These are phyloP conservation scores for Russula brevipes DNA, from an alignment of 768 basidiomycete genomes.

Conservation along the genomic window DNA sequence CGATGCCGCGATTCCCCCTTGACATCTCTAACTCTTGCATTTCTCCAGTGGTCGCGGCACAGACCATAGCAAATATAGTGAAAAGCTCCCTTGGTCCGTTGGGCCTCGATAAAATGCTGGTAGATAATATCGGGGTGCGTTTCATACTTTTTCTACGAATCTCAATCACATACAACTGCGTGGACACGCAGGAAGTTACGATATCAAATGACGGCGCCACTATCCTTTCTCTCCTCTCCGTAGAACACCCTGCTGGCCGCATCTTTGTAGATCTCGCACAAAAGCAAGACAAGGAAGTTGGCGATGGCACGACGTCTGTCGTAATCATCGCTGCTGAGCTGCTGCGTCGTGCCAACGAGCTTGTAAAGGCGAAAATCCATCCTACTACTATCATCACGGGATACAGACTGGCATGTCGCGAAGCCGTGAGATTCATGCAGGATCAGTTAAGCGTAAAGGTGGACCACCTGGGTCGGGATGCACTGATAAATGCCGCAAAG, in stretches of 20 bases:
- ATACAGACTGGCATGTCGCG: constrained; percentile 92
- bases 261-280: constrained; percentile 98
- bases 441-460: constrained; percentile 96
- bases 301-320: constrained; percentile 98
- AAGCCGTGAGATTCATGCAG: constrained; percentile 97
- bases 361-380: constrained; percentile 97
- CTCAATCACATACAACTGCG: constrained; percentile 21
- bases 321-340: constrained; percentile 98
- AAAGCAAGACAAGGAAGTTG: constrained; percentile 99
- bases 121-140: constrained; percentile 93
- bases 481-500: constrained; percentile 92
- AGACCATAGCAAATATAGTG: constrained; percentile 95
- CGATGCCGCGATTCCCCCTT: constrained; percentile 4
- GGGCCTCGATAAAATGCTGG: constrained; percentile 95
- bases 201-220: constrained; percentile 99
- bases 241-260: constrained; percentile 95
- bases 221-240: constrained; percentile 89
- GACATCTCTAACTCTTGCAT: constrained; percentile 6
- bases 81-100: constrained; percentile 95
- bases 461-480: constrained; percentile 85
- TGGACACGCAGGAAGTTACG: constrained; percentile 79
- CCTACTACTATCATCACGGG: constrained; percentile 99
- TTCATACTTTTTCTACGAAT: neutral
- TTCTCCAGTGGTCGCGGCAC: constrained; percentile 80
- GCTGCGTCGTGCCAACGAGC: constrained; percentile 91